Percentiles rank a stretch among this genome's conserved stretches.
Evolutionary conservation across 2,329 filamentous ascomycete species (phyloP).

Genomic region (Ophiognomonia clavigignenti-juglandacearum): DNA sequence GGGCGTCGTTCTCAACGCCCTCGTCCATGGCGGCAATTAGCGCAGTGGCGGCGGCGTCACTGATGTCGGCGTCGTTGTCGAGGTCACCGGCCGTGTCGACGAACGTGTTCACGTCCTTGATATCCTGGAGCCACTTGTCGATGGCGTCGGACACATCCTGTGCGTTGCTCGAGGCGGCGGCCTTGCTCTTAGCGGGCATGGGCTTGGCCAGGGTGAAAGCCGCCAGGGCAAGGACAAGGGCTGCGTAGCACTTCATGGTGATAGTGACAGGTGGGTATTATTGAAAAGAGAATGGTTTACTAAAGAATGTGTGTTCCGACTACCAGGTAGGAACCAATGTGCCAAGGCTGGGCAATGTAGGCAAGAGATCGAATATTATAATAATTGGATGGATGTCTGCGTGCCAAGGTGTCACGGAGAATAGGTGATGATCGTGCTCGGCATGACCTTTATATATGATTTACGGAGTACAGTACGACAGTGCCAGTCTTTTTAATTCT

Average conservation of each 20-base stretch:
- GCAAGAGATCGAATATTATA: neutral
- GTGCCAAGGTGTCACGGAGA: too few species aligned
- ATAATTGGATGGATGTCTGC: too few species aligned
- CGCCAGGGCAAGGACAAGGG: slow-evolving; percentile 1
- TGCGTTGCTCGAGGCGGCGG: neutral
- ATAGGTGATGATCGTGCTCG: too few species aligned
- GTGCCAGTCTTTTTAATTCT: too few species aligned
- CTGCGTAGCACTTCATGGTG: slow-evolving; percentile 4
- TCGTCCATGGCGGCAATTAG: slow-evolving; percentile 10
- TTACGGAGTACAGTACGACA: too few species aligned
- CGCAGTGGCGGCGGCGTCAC: slow-evolving; percentile 3
- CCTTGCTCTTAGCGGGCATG: neutral
- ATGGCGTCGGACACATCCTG: slow-evolving; percentile 1
- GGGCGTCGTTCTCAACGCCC: slow-evolving; percentile 1
- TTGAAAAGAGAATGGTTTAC: neutral
- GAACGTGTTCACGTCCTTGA: slow-evolving; percentile 5
- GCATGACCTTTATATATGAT: too few species aligned
- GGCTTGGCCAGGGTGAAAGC: slow-evolving; percentile 1
- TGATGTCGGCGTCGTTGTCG: slow-evolving; percentile 3
- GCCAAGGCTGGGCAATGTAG: neutral
- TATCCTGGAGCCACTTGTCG: slow-evolving; percentile 7
- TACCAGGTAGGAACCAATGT: neutral
- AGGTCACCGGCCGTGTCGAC: slow-evolving; percentile 8
- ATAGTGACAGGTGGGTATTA: neutral
- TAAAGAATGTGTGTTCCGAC: neutral